phyloP scores from a whole-genome alignment of 2,329 filamentous ascomycete genomes.

The Aspergillus awamori region DNA sequence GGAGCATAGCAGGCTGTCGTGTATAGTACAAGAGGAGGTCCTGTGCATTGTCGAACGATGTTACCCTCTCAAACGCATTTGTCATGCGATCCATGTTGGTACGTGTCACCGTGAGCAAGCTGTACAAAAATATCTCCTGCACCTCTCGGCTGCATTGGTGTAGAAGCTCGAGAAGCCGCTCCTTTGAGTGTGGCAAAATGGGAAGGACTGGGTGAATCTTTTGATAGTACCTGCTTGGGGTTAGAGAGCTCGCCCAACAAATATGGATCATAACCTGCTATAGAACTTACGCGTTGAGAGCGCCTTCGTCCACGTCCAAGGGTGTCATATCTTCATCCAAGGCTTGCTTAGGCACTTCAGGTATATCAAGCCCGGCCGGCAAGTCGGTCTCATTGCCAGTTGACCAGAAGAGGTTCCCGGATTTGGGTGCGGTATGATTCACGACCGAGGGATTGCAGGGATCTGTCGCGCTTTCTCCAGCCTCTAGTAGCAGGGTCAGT shows the following conservation, averaged over 20 bases:
- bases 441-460: conserved; percentile 43
- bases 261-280: not conserved
- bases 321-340: conserved; percentile 40
- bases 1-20: conserved; percentile 40
- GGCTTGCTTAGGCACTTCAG: conserved; percentile 35
- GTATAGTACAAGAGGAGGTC: conserved; percentile 44
- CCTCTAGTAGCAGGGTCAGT: conserved; percentile 23
- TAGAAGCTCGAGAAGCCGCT: conserved; percentile 41
- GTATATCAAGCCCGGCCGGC: conserved; percentile 36
- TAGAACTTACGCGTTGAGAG: conserved; percentile 42
- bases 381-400: conserved; percentile 36
- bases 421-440: conserved; percentile 35
- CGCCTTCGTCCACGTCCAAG: conserved; percentile 42
- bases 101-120: conserved; percentile 44
- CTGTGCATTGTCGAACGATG: conserved; percentile 44
- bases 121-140: conserved; percentile 46
- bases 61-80: conserved; percentile 38
- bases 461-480: conserved; percentile 35
- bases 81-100: conserved; percentile 40
- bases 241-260: conserved; percentile 18
- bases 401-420: conserved; percentile 45
- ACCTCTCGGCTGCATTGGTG: conserved; percentile 44
- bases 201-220: conserved; percentile 46
- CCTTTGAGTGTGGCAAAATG: conserved; percentile 44
- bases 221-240: conserved; percentile 40